Base-by-base conservation (phyloP, 257 asterid genomes). In the Solanum raphanifolium region DNA sequence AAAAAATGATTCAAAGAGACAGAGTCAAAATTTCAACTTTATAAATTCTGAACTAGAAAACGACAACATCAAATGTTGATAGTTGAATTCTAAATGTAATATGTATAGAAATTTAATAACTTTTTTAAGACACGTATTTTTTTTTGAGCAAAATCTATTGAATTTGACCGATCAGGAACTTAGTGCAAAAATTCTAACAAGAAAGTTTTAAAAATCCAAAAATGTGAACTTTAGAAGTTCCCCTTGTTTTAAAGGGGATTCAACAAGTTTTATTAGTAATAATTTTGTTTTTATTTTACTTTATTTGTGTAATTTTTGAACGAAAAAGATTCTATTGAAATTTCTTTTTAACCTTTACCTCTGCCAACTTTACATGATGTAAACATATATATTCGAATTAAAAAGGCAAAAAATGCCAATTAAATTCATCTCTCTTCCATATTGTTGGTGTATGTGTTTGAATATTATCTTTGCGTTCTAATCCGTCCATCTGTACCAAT, bases 391-490 rank as follows among this genome's bases (percentile, higher is more conserved):
- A 78, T 41, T 43, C 27, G 41, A 46, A 81, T 46, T 27, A 81
- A 81, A 81, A 46, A 29, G 68, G 68, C 16, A 2, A 82, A 29
- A 15, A 25, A 34, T 35, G 25, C 21, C 41, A 79, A 88, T 83
- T 21, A 88, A 86, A 65, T 62, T 72, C 83, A 88, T 23, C 83
- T 81, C 75, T 34, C 36, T 27, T 86, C 86, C 89, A 91, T 75
- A 86, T 72, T 88, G 83, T 12, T 29, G 69, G 39, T 23, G 31
- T 48, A 48, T 18, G 69, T 82, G 7, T 69, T 78, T 83, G 91
- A 60, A 43, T 43, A 79, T 74, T 79, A 79, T 65, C 66, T 86
- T 38, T 84, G 66, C 13, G n/a, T 60, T 36, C 74, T 84, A 35
- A 41, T 74, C 83, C 71, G 72, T 78, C 69, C 62, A 78, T 78